Evolutionary conservation across 495 filamentous ascomycete species (phyloP), one percentile per base, ranked within the genome.

Genomic region (Neurospora pannonica): DNA sequence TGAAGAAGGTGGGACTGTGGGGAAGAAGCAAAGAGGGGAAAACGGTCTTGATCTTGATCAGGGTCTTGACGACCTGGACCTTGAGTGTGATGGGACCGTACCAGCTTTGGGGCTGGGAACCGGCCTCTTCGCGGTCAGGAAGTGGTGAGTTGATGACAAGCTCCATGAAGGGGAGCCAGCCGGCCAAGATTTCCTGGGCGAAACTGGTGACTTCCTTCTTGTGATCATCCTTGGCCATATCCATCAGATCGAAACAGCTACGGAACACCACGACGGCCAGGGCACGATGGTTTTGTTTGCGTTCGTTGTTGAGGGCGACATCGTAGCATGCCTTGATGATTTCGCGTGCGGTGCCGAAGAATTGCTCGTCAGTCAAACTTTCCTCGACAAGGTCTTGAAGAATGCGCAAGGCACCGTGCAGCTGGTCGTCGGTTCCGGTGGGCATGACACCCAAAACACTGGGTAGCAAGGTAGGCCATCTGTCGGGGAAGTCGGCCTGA

Each of bases 171-270:
- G 96, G 94, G 62, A 91, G 90, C 96, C 96, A 99, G 34, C 86
- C 88, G 70, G 85, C 87, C 54, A 98, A 86, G 1, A 93, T 88
- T 79, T 95, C 91, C 77, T 97, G 93, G 73, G 95, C 94, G 79
- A 99, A 99, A 2, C 86, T 86, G 80, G 93, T 94, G 71, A 99
- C 93, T 38, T 91, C 92, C 48, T 84, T 87, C 78, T 93, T 92
- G 82, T 98, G 92, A 74, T 94, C 93, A 74, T 97, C 94, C 84
- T 97, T 90, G 73, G 98, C 92, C 86, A 97, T 95, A 81, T 98
- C 94, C 85, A 99, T 88, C 71, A 94, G 94, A 81, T 98, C 94
- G 79, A 98, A 95, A 82, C 93, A 97, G 34, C 90, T 89, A 28
- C 92, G 88, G 85, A 98, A 98, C 46, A 97, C 92, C 28, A 91